A percentile compares a stretch with the other conserved stretches of the same genome.
These are phyloP conservation scores for Pestalotiopsis sp. DNA, from an alignment of 2,329 filamentous ascomycete species.

Conservation along the genomic window DNA sequence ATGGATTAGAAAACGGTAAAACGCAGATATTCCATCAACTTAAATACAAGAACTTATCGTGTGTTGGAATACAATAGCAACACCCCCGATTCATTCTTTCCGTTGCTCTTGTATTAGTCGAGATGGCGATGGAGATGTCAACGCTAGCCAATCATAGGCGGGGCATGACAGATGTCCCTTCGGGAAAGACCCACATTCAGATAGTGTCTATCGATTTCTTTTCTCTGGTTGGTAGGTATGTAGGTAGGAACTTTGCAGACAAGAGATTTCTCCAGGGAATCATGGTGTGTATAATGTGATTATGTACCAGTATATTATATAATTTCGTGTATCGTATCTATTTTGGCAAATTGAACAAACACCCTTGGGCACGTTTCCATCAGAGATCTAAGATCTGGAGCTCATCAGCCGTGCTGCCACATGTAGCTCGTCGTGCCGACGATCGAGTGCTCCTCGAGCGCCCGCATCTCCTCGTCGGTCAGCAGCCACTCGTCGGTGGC, in stretches of 20 bases:
- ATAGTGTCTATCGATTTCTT: background rate
- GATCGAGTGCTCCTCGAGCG: conserved; percentile 42
- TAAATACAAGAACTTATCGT: no score
- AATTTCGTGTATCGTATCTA: no score
- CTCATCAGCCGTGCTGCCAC: conserved; percentile 43
- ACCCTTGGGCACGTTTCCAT: background rate
- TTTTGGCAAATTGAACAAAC: no score
- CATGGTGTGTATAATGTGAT: no score
- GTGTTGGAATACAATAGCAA: background rate
- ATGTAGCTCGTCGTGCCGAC: conserved; percentile 39
- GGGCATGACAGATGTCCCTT: conserved; percentile 7
- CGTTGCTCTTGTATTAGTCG: background rate
- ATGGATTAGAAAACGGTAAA: no score
- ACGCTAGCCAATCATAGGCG: background rate
- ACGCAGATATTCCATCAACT: no score
- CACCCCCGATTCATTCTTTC: background rate
- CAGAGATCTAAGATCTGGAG: no score
- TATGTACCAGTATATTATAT: no score
- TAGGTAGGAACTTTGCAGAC: no score
- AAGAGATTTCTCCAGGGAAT: no score
- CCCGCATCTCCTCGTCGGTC: conserved; percentile 40
- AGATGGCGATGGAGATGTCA: background rate
- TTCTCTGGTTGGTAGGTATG: background rate
- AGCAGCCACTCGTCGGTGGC: conserved; percentile 38
- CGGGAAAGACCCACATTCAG: background rate